Conservation (phyloP, 164 flowering plant genomes). For the Aristolochia californica region DNA sequence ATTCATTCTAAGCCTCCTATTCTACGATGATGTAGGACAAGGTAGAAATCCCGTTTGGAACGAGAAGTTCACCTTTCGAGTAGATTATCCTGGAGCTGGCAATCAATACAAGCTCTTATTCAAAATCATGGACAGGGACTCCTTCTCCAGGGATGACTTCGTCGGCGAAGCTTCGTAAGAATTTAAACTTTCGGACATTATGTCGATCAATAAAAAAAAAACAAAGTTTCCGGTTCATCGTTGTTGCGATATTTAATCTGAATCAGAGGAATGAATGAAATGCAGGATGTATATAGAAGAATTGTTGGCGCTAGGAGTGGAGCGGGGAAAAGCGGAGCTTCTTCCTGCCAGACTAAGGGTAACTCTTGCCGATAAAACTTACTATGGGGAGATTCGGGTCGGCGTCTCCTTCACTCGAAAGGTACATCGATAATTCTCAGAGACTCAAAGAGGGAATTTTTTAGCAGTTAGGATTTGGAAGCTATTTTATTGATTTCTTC, state of each 20-base stretch:
- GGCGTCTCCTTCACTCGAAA: constrained; percentile 38
- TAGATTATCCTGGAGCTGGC: constrained; percentile 43
- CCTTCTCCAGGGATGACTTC: constrained; percentile 54
- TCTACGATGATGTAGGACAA: constrained; percentile 26
- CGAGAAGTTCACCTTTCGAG: constrained; percentile 41
- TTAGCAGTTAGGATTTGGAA: too few relatives aligned
- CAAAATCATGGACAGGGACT: constrained; percentile 61
- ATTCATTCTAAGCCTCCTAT: too few relatives aligned
- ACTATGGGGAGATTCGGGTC: constrained; percentile 53
- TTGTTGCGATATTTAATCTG: too few relatives aligned
- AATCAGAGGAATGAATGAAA: background rate
- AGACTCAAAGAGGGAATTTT: too few relatives aligned
- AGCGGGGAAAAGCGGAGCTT: constrained; percentile 43
- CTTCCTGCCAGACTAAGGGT: constrained; percentile 37
- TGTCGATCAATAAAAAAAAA: too few relatives aligned
- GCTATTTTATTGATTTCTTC: too few relatives aligned
- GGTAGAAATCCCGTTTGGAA: constrained; percentile 50
- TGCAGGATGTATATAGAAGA: constrained; percentile 58
- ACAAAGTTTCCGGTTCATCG: too few relatives aligned
- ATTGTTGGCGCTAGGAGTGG: constrained; percentile 40
- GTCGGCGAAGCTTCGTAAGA: constrained; percentile 47
- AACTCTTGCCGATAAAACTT: constrained; percentile 19
- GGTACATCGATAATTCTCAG: too few relatives aligned
- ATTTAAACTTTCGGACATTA: too few relatives aligned
- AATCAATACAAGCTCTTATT: constrained; percentile 45